A percentile compares a stretch with the other conserved stretches of the same genome.
Evolutionary conservation across 1,139 yeast species (phyloP).

Genomic region (Saccharomyces uvarum): DNA sequence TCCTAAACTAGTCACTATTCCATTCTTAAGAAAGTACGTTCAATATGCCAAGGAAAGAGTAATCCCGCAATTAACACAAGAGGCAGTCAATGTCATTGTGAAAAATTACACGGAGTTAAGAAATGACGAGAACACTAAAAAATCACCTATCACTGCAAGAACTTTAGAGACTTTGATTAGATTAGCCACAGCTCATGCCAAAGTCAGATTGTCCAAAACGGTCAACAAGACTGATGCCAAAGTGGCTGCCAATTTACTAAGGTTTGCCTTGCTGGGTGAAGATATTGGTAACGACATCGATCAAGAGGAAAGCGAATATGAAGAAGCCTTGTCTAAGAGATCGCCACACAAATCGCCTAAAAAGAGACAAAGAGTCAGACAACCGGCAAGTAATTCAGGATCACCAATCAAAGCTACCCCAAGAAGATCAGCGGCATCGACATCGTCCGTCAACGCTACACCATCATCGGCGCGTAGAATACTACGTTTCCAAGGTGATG

Average conservation of each 20-base stretch:
- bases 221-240: slow-evolving; percentile 75
- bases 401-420: slow-evolving; percentile 22
- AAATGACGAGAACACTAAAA: slow-evolving; percentile 72
- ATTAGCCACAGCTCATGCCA: slow-evolving; percentile 93
- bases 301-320: slow-evolving; percentile 22
- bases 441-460: slow-evolving; percentile 5
- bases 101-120: slow-evolving; percentile 72
- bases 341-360: slow-evolving; percentile 32
- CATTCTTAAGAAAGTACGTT: slow-evolving; percentile 82
- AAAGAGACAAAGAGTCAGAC: slow-evolving; percentile 25
- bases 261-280: slow-evolving; percentile 66
- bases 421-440: slow-evolving; percentile 7
- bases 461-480: slow-evolving; percentile 14
- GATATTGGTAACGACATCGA: slow-evolving; percentile 32
- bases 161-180: slow-evolving; percentile 94
- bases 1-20: slow-evolving; percentile 66
- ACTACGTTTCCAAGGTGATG: slow-evolving; percentile 13
- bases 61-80: slow-evolving; percentile 69
- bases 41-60: slow-evolving; percentile 91
- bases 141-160: slow-evolving; percentile 96
- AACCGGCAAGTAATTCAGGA: slow-evolving; percentile 9
- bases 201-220: slow-evolving; percentile 70
- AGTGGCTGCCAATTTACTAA: slow-evolving; percentile 76
- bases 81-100: slow-evolving; percentile 77
- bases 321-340: slow-evolving; percentile 14